Conservation (phyloP, 1,284 basidiomycete species). For the Cystobasidium sp. region DNA sequence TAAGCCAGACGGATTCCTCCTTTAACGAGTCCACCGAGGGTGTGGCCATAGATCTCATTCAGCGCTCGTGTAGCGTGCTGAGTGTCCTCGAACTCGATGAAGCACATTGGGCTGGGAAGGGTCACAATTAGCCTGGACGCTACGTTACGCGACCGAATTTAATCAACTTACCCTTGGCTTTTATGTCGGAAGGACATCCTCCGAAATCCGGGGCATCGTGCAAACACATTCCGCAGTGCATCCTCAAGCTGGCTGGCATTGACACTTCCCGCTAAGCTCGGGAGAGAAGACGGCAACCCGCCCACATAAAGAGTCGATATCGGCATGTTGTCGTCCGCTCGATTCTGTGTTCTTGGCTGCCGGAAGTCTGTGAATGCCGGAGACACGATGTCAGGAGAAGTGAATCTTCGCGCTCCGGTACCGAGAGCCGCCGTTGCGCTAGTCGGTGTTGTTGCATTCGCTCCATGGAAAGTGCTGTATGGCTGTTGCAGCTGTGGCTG, state of each 20-base stretch:
- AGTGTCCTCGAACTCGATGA: constrained; percentile 83
- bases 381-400: constrained; percentile 27
- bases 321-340: constrained; percentile 86
- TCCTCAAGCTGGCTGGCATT: constrained; percentile 80
- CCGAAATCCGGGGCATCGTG: constrained; percentile 77
- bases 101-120: constrained; percentile 46
- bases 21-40: constrained; percentile 85
- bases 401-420: neutral
- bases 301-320: constrained; percentile 95
- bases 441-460: constrained; percentile 9
- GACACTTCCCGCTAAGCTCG: constrained; percentile 33
- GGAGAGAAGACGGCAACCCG: constrained; percentile 68
- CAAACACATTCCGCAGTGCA: constrained; percentile 78
- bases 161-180: constrained; percentile 97
- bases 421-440: neutral
- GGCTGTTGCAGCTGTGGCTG: neutral
- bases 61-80: constrained; percentile 79
- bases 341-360: constrained; percentile 59
- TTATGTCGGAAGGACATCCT: constrained; percentile 94
- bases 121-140: constrained; percentile 16
- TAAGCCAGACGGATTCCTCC: constrained; percentile 94
- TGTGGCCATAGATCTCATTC: constrained; percentile 88
- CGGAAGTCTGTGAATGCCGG: constrained; percentile 32
- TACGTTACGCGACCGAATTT: constrained; percentile 60
- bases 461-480: neutral